Conservation (phyloP, 1,284 basidiomycete species). For the Agaricales sp. region DNA sequence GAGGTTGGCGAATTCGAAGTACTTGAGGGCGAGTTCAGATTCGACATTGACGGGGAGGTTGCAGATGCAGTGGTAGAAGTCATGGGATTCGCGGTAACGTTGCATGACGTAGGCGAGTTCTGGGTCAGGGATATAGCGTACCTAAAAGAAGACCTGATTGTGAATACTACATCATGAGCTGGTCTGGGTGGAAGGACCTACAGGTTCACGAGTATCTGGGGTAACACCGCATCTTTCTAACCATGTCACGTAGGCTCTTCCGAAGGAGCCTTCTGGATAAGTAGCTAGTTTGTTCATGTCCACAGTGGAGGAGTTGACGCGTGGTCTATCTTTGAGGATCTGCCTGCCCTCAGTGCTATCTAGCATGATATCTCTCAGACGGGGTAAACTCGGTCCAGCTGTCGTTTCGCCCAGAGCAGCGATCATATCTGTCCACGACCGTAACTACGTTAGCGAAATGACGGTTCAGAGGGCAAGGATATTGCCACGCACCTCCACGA, state of each 20-base stretch:
- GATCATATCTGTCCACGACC: conserved; percentile 66
- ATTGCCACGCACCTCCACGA: conserved; percentile 75
- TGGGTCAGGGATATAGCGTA: conserved; percentile 89
- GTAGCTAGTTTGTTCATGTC: conserved; percentile 59
- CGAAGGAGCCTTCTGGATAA: conserved; percentile 78
- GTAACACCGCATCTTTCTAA: conserved; percentile 85
- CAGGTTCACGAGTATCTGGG: conserved; percentile 89
- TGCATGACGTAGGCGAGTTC: conserved; percentile 97
- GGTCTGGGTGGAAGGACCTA: conserved; percentile 27
- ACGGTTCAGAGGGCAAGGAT: neutral
- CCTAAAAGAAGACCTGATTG: conserved; percentile 33
- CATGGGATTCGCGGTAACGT: conserved; percentile 95
- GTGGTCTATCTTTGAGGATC: conserved; percentile 78
- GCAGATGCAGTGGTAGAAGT: conserved; percentile 89
- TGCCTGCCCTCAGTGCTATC: conserved; percentile 70
- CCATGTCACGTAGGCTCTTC: conserved; percentile 86
- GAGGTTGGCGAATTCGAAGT: conserved; percentile 91
- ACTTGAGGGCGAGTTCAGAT: conserved; percentile 94
- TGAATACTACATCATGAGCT: conserved; percentile 7
- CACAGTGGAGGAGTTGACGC: conserved; percentile 72
- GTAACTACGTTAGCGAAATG: conserved; percentile 8
- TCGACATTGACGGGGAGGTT: conserved; percentile 84
- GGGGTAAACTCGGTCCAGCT: conserved; percentile 72
- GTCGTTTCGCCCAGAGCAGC: conserved; percentile 89
- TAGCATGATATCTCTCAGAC: conserved; percentile 74